phyloP scores from a whole-genome alignment of 2,329 filamentous ascomycete species.

The Orbilia ellipsospora region DNA sequence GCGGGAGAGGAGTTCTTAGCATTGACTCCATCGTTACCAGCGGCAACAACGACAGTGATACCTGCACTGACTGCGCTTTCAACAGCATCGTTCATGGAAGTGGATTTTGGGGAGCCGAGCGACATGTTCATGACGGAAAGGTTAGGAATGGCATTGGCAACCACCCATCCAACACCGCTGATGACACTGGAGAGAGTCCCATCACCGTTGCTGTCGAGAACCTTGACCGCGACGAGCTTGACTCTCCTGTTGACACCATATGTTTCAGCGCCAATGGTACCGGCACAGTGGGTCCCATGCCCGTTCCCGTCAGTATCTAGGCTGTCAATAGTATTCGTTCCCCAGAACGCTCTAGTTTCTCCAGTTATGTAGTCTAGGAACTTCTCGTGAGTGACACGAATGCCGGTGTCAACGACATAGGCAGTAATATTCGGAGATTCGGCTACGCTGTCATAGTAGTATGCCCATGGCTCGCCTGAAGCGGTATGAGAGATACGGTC shows the following conservation, averaged over 20 bases:
- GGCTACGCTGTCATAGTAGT: conserved; percentile 59
- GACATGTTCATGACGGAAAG: conserved; percentile 60
- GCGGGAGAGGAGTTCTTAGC: conserved; percentile 60
- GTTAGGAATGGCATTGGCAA: conserved; percentile 53
- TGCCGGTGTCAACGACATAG: conserved; percentile 67
- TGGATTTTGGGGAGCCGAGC: conserved; percentile 61
- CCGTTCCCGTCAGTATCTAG: conserved; percentile 65
- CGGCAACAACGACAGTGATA: conserved; percentile 63
- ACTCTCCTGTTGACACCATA: conserved; percentile 66
- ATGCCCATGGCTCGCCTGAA: conserved; percentile 43
- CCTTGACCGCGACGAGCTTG: conserved; percentile 65
- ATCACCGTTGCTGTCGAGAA: conserved; percentile 61
- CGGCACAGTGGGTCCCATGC: conserved; percentile 58
- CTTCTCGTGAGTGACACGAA: conserved; percentile 54
- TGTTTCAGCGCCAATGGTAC: conserved; percentile 57
- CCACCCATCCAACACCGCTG: conserved; percentile 58
- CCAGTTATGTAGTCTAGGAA: conserved; percentile 5
- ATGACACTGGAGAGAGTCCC: conserved; percentile 62
- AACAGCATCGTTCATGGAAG: conserved; percentile 63
- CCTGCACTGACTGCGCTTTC: conserved; percentile 61
- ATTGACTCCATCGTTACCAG: conserved; percentile 59
- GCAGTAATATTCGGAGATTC: conserved; percentile 63
- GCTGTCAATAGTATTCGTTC: conserved; percentile 51
- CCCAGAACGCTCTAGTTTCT: conserved; percentile 55
- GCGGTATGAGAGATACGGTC: conserved; percentile 59